These are phyloP conservation scores for Beauveria pseudobassiana DNA, from an alignment of 2,329 filamentous ascomycete species.

Conservation along the genomic window DNA sequence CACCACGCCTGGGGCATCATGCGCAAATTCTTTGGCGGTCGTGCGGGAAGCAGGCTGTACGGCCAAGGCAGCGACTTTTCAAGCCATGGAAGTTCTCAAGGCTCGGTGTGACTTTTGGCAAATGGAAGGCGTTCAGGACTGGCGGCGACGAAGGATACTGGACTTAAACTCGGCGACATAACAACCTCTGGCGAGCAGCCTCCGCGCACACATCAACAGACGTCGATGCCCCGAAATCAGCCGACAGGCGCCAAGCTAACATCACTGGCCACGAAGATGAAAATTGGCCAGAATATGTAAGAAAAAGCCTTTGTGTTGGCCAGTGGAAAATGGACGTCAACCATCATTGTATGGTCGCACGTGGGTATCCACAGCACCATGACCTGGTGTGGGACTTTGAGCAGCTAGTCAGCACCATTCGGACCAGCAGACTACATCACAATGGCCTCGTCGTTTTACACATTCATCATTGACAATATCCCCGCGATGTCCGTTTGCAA, in stretches of 20 bases:
- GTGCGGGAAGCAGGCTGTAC: constrained; percentile 41
- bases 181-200: not conserved
- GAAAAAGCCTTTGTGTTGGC: constrained; percentile 20
- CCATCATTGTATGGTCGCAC: constrained; percentile 54
- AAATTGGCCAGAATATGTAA: constrained; percentile 20
- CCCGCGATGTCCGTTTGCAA: constrained; percentile 56
- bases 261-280: constrained; percentile 21
- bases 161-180: not conserved
- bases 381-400: constrained; percentile 59
- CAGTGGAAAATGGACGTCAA: constrained; percentile 33
- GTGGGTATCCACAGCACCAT: constrained; percentile 49
- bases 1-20: constrained; percentile 46
- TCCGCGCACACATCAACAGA: not conserved
- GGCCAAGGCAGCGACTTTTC: constrained; percentile 64
- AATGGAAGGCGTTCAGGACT: constrained; percentile 69
- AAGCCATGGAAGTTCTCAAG: constrained; percentile 69
- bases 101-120: constrained; percentile 78
- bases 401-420: constrained; percentile 58
- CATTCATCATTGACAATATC: constrained; percentile 63
- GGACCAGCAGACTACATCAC: constrained; percentile 80
- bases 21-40: constrained; percentile 37
- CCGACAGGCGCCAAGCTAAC: constrained; percentile 23
- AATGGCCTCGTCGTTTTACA: constrained; percentile 72
- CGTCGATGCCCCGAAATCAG: constrained; percentile 15
- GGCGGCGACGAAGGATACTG: constrained; percentile 46